Percentiles rank a stretch among this genome's conserved stretches.
These are phyloP conservation scores for Podaxis sp. DNA, from an alignment of 768 basidiomycete genomes.

Conservation along the genomic window DNA sequence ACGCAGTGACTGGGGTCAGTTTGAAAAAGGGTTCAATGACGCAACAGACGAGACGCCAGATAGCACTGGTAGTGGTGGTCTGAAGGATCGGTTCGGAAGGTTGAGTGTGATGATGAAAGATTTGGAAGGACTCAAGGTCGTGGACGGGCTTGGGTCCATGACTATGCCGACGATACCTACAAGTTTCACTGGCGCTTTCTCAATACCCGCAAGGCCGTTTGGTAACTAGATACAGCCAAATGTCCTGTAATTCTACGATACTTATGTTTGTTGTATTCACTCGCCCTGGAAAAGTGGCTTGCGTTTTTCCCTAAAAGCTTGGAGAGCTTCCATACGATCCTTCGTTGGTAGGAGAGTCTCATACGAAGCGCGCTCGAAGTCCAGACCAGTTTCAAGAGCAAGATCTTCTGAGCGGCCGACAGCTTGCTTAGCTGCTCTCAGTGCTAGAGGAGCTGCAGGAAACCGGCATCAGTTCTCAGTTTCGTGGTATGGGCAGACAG, in stretches of 20 bases:
- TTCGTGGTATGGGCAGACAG: not conserved
- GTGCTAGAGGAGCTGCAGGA: slow-evolving; percentile 72
- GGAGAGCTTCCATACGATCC: slow-evolving; percentile 81
- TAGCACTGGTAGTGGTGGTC: slow-evolving; percentile 43
- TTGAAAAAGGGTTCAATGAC: slow-evolving; percentile 80
- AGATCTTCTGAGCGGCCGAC: slow-evolving; percentile 81
- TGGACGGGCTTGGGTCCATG: slow-evolving; percentile 48
- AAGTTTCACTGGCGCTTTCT: slow-evolving; percentile 54
- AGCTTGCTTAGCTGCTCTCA: slow-evolving; percentile 86
- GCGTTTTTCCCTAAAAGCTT: slow-evolving; percentile 86
- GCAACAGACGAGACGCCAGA: slow-evolving; percentile 38
- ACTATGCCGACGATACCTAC: slow-evolving; percentile 57
- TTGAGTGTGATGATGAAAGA: slow-evolving; percentile 89
- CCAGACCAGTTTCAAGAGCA: slow-evolving; percentile 83
- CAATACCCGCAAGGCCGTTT: slow-evolving; percentile 40
- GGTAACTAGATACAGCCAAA: slow-evolving; percentile 25
- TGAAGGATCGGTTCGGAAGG: slow-evolving; percentile 67
- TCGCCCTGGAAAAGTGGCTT: slow-evolving; percentile 79
- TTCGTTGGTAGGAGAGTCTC: slow-evolving; percentile 71
- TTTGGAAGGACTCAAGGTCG: slow-evolving; percentile 66
- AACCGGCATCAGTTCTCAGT: not conserved
- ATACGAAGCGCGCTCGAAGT: slow-evolving; percentile 86
- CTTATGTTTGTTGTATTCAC: slow-evolving; percentile 37
- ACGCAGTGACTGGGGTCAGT: slow-evolving; percentile 88
- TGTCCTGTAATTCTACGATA: slow-evolving; percentile 21